phyloP scores from a whole-genome alignment of 192 early-diverging fungal species.

The Podila horticola region DNA sequence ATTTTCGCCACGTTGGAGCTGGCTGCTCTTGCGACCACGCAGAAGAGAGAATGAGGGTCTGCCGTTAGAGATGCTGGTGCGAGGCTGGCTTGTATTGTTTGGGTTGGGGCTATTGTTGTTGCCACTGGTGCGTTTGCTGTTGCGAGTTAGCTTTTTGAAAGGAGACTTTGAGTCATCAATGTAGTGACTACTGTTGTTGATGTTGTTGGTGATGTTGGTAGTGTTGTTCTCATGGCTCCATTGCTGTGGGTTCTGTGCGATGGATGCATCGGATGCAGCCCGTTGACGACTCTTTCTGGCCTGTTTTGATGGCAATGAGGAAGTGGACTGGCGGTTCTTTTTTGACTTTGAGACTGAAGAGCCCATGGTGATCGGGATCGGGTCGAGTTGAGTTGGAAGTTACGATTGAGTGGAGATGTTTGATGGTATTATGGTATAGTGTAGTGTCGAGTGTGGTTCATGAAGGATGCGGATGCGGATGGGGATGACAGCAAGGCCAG shows the following conservation, averaged over 20 bases:
- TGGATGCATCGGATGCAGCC: not conserved
- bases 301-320: conserved; percentile 6
- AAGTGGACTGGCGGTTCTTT: conserved; percentile 36
- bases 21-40: conserved; percentile 30
- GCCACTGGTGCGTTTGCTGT: not conserved
- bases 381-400: too few relatives aligned
- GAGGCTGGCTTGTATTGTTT: conserved; percentile 24
- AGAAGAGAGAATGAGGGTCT: conserved; percentile 21
- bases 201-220: not conserved
- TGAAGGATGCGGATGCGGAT: too few relatives aligned
- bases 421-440: too few relatives aligned
- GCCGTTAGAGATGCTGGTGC: conserved; percentile 29
- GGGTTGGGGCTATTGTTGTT: conserved; percentile 9
- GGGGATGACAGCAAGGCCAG: too few relatives aligned
- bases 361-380: conserved; percentile 21
- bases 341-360: conserved; percentile 44
- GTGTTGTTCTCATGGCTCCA: conserved; percentile 4
- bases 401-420: too few relatives aligned
- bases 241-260: conserved; percentile 18
- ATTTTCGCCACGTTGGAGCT: conserved; percentile 13
- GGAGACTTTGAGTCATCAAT: not conserved
- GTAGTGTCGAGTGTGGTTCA: too few relatives aligned
- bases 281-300: not conserved
- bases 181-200: not conserved
- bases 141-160: not conserved